Evolutionary conservation across 352 stramenopile species (phyloP), one percentile per base, ranked within the genome.

Genomic region (Phytophthora boehmeriae): DNA sequence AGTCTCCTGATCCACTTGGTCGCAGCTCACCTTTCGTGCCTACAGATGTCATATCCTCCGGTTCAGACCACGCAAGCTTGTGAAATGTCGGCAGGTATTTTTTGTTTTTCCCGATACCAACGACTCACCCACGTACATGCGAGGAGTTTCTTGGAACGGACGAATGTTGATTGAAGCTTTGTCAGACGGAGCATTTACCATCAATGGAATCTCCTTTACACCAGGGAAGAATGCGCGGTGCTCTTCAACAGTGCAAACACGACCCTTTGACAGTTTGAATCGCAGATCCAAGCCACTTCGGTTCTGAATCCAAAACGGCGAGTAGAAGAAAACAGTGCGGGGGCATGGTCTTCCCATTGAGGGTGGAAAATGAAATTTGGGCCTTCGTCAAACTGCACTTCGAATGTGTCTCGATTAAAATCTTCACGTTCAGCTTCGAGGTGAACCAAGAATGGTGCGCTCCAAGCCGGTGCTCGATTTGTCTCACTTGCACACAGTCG

Each of bases 241-340:
- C 28, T 92, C 59, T 45, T 95, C 84, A 14, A 82, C 58, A 16
- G 84, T 73, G 48, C 75, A 92, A 11, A 81, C 43, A 8, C 73
- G 70, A 28, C 82, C 84, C 49, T 88, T 83, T 20, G 74, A 60
- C 14, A 93, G 19, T 32, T 88, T 89, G 54, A 90, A 83, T 3
- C 67, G 63, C 36, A 95, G 62, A 28, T 96, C 88, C 9, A 96
- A 70, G 8, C 88, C 88, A 54, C 73, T 88, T 30, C 83, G 80
- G 58, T 96, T 96, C 55, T 93, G 86, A 58, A 96, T 89, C 88
- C 88, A 96, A 59, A 89, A 96, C 5, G 85, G 88, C 10, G 71
- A 75, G 44, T 78, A 93, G 17, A 96, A 59, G 41, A 78, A 80
- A n/a, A 93, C 59, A 6, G 70, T 82, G 19, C 88, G 83, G 2